Percentiles rank a stretch among this genome's conserved stretches.
These are phyloP conservation scores for Patellifolia procumbens DNA, from an alignment of 179 eudicot species.

Conservation along the genomic window DNA sequence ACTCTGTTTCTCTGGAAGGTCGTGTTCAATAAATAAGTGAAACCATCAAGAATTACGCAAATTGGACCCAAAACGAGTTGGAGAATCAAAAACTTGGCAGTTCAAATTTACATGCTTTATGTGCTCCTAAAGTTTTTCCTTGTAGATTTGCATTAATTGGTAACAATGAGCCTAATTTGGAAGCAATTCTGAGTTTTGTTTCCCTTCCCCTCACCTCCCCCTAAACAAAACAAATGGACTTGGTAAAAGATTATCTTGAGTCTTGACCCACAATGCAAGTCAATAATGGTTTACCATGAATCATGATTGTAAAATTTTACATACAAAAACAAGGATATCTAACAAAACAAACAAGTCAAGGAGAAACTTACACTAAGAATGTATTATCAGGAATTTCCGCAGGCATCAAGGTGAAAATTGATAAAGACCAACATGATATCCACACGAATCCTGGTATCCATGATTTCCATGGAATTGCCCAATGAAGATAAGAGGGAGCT, in stretches of 20 bases:
- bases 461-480: slow-evolving; percentile 53
- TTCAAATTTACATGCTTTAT: background rate
- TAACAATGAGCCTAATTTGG: background rate
- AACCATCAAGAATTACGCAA: background rate
- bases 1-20: background rate
- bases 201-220: background rate
- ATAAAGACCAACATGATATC: slow-evolving; percentile 77
- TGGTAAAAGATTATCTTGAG: background rate
- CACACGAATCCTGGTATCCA: slow-evolving; percentile 64
- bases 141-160: background rate
- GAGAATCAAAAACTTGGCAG: background rate
- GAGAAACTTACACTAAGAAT: slow-evolving; percentile 69
- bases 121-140: background rate
- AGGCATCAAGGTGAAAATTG: slow-evolving; percentile 92
- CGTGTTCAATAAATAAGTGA: background rate
- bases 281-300: background rate
- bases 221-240: background rate
- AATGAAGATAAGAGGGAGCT: slow-evolving; percentile 57
- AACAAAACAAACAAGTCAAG: background rate
- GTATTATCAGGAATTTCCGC: slow-evolving; percentile 97
- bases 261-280: background rate
- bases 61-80: background rate
- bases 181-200: background rate
- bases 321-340: slow-evolving; percentile 13
- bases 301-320: background rate